Evolutionary conservation across 1,139 yeast species (phyloP), one percentile per base, ranked within the genome.

Genomic region (Pneumocystis carinii): DNA sequence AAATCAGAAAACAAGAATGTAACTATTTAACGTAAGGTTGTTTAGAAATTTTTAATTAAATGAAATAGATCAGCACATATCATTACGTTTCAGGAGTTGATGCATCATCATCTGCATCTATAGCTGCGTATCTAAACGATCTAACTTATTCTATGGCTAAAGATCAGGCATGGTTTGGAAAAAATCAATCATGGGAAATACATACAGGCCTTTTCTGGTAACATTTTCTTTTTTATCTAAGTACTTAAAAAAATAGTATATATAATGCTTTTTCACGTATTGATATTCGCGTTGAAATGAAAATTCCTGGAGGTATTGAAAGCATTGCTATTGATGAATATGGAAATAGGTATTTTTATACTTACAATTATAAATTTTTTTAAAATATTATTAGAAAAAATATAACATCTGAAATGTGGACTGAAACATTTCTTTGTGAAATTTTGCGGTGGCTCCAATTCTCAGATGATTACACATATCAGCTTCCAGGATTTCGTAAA

Each of bases 251-350:
- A 38, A 35, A 3, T 42, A 66, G 68, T 66, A 77, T 83, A 1
- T 86, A 82, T 77, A 84, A 85, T 74, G 84, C 86, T 3, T 86
- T 88, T 70, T 79, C 86, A 3, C 78, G 79, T 65, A 77, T 82
- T 24, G 96, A 88, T 71, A 79, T 86, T 68, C 79, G 94, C 57
- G 90, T 88, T 7, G 78, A 83, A 29, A 87, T 83, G 42, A 79
- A 79, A 62, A 78, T 83, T 61, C 90, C 90, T 0, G 92, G 92
- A 75, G 88, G 94, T 61, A 83, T 85, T 12, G 94, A 88, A 71
- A 85, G 95, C 1, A 86, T 82, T 71, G 80, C 85, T 29, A 77
- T 87, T 63, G 82, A 81, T 66, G 76, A 77, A 8, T 73, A 75
- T 57, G 85, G 85, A 29, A 82, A 81, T 62, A 77, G 75, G 66